A percentile compares a stretch with the other conserved stretches of the same genome.
Conservation (phyloP, 108 stramenopile species). For the Epithemia pelagica region DNA sequence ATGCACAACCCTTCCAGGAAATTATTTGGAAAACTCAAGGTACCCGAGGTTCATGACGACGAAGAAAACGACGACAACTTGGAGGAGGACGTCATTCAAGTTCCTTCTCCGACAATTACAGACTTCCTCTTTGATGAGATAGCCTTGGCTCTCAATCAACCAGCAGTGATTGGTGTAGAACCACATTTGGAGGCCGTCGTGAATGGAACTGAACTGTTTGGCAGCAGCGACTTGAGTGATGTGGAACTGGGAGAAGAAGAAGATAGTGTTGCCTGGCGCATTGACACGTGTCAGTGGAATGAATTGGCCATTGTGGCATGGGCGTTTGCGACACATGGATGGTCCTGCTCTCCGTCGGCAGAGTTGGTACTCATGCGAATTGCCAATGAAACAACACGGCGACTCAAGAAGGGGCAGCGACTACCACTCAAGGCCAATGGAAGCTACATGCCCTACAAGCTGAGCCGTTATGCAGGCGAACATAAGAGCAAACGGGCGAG, state of each 20-base stretch:
- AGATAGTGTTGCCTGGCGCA: slow-evolving; percentile 15
- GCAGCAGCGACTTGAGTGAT: neutral
- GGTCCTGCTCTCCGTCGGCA: slow-evolving; percentile 35
- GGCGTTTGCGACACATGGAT: slow-evolving; percentile 70
- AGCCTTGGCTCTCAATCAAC: slow-evolving; percentile 39
- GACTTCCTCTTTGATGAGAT: slow-evolving; percentile 56
- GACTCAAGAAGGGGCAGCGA: slow-evolving; percentile 7
- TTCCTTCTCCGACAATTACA: neutral
- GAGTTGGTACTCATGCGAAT: slow-evolving; percentile 39
- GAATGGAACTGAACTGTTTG: neutral
- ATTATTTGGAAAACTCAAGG: neutral
- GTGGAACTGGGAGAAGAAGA: slow-evolving; percentile 7
- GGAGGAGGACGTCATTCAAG: neutral
- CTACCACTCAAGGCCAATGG: no score
- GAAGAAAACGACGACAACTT: neutral
- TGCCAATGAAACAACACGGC: slow-evolving; percentile 37
- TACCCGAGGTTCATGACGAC: neutral
- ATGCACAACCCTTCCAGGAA: neutral
- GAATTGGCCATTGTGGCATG: slow-evolving; percentile 74
- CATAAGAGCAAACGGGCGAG: slow-evolving; percentile 20
- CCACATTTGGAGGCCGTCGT: neutral
- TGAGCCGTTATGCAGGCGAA: neutral
- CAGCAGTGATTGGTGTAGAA: neutral
- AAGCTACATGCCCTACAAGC: neutral
- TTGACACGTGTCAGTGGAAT: slow-evolving; percentile 58